Percentiles rank a stretch among this genome's conserved stretches.
phyloP scores from a whole-genome alignment of 139 green algal species.

The Eudorina sp. region DNA sequence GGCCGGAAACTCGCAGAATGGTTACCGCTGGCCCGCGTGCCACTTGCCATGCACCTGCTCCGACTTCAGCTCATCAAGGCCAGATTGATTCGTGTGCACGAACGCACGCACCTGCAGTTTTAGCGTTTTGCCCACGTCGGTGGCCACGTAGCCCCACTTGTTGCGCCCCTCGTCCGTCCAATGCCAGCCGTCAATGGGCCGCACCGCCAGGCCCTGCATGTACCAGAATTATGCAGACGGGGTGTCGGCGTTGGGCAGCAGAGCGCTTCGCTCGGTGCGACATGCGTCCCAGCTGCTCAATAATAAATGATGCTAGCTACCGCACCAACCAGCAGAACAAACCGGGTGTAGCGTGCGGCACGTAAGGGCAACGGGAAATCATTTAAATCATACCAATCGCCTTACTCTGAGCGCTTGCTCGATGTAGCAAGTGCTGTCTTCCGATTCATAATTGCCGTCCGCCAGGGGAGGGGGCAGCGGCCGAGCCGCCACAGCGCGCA shows the following conservation, averaged over 20 bases:
- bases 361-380: background rate
- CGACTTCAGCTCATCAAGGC: background rate
- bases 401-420: background rate
- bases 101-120: background rate
- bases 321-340: background rate
- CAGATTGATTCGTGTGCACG: background rate
- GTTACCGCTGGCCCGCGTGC: background rate
- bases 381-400: background rate
- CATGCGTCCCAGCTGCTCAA: too few species aligned
- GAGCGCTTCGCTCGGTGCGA: background rate
- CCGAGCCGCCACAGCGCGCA: background rate
- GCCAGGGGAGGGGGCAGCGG: constrained; percentile 16
- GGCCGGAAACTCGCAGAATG: too few species aligned
- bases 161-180: constrained; percentile 31
- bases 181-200: background rate
- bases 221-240: too few species aligned
- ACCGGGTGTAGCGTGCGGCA: background rate
- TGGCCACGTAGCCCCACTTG: constrained; percentile 42
- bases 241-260: too few species aligned
- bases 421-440: constrained; percentile 10
- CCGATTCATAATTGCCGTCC: background rate
- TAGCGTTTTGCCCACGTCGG: background rate
- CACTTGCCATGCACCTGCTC: background rate
- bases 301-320: background rate
- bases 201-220: background rate